Conservation (phyloP, 176 grass and related monocot genomes). For the Carex cristatella region DNA sequence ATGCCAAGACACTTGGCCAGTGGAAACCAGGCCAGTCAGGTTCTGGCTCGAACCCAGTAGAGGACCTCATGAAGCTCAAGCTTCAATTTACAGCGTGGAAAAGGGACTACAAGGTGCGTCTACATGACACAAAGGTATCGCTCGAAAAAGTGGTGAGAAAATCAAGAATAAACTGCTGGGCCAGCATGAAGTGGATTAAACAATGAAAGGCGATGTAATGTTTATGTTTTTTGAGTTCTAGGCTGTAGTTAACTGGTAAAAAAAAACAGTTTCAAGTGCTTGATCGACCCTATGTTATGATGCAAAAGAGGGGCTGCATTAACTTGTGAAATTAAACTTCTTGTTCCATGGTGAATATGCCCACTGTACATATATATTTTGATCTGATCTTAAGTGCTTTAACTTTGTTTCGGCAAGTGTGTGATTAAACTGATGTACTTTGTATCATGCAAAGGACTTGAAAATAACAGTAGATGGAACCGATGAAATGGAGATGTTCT, state of each 20-base stretch:
- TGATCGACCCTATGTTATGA: background rate
- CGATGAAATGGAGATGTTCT: background rate
- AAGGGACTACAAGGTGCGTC: constrained; percentile 13
- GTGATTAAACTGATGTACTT: constrained; percentile 6
- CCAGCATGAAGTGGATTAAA: constrained; percentile 9
- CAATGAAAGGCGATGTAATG: background rate
- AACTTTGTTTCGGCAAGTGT: constrained; percentile 4
- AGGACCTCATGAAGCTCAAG: constrained; percentile 24
- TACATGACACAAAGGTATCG: constrained; percentile 5
- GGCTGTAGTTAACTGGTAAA: background rate
- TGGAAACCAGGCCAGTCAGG: background rate
- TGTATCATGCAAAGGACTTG: constrained; percentile 5
- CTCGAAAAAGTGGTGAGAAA: constrained; percentile 19
- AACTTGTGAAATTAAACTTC: background rate
- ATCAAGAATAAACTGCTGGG: constrained; percentile 13
- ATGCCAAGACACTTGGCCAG: constrained; percentile 3
- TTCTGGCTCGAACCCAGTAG: background rate
- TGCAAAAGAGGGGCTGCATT: background rate
- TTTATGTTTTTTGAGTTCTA: constrained; percentile 1
- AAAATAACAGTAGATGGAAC: constrained; percentile 9
- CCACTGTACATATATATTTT: constrained; percentile 4
- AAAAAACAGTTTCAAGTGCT: constrained; percentile 7
- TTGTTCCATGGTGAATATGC: background rate
- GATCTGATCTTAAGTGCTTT: background rate
- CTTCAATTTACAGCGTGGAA: constrained; percentile 24